Evolutionary conservation across 2,329 filamentous ascomycete species (phyloP).

Genomic region (Pestalotiopsis sp.): DNA sequence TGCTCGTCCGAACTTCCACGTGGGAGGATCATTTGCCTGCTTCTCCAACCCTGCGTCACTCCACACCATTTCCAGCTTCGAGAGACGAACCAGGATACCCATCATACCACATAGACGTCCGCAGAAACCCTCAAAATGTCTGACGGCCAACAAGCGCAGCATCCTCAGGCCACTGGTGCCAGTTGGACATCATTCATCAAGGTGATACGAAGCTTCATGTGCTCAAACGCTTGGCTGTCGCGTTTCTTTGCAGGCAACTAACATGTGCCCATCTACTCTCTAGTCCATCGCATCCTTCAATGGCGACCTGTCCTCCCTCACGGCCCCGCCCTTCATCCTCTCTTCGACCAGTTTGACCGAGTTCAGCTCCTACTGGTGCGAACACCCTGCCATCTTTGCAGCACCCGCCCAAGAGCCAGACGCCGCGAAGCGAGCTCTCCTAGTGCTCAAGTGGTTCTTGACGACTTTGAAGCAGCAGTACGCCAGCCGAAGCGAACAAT

Average conservation of each 20-base stretch:
- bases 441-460: constrained; percentile 51
- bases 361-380: constrained; percentile 53
- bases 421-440: constrained; percentile 45
- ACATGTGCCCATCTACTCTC: neutral
- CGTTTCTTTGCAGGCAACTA: neutral
- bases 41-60: neutral
- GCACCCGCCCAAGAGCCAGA: constrained; percentile 48
- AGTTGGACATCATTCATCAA: constrained; percentile 37
- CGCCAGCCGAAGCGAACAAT: constrained; percentile 45
- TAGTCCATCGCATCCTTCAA: constrained; percentile 42
- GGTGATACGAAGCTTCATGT: constrained; percentile 19
- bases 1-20: neutral
- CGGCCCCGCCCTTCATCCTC: constrained; percentile 53
- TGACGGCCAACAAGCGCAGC: constrained; percentile 15
- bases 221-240: neutral
- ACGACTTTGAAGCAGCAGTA: constrained; percentile 52
- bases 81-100: neutral
- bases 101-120: neutral
- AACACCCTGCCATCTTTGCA: constrained; percentile 49
- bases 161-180: constrained; percentile 33
- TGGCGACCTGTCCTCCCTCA: constrained; percentile 55
- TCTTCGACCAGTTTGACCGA: constrained; percentile 51
- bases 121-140: constrained; percentile 5
- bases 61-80: constrained; percentile 1
- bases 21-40: constrained; percentile 1